Conservation (phyloP, 176 grass and related monocot species). For the Canna indica region DNA sequence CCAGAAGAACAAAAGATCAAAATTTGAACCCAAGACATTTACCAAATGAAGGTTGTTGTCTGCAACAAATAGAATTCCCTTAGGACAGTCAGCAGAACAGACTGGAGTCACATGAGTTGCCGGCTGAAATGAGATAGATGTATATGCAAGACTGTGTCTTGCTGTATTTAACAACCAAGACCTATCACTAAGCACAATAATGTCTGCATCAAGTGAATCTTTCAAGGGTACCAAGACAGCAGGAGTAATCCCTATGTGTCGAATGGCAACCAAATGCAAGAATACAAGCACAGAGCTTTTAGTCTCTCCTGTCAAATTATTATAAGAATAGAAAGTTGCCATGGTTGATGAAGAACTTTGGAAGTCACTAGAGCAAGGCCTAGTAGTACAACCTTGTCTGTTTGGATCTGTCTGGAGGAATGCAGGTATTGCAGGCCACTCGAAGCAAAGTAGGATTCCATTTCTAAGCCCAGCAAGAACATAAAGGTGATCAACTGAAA, state of each 20-base stretch:
- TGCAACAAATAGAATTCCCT: slow-evolving; percentile 82
- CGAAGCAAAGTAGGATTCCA: slow-evolving; percentile 91
- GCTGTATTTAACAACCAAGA: slow-evolving; percentile 80
- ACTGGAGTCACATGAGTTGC: slow-evolving; percentile 91
- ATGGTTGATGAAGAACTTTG: slow-evolving; percentile 20
- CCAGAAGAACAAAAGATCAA: not conserved
- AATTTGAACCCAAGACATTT: slow-evolving; percentile 4
- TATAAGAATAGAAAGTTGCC: slow-evolving; percentile 23
- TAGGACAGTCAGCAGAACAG: slow-evolving; percentile 72
- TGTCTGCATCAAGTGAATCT: slow-evolving; percentile 65
- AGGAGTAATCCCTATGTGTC: slow-evolving; percentile 89
- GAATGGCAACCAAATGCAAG: slow-evolving; percentile 73
- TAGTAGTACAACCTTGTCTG: slow-evolving; percentile 27
- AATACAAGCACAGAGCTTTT: slow-evolving; percentile 20
- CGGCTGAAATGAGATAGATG: slow-evolving; percentile 85
- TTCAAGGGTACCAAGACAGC: slow-evolving; percentile 61
- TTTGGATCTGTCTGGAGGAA: slow-evolving; percentile 28
- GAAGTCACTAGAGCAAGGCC: slow-evolving; percentile 2
- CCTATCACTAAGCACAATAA: slow-evolving; percentile 89
- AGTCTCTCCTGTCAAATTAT: slow-evolving; percentile 19
- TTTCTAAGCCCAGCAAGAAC: slow-evolving; percentile 89
- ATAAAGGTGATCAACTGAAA: slow-evolving; percentile 66
- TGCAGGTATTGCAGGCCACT: slow-evolving; percentile 31
- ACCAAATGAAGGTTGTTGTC: slow-evolving; percentile 97
- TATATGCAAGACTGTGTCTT: slow-evolving; percentile 88